Evolutionary conservation across 495 filamentous ascomycete genomes (phyloP).

Genomic region (Patellaria atrata): DNA sequence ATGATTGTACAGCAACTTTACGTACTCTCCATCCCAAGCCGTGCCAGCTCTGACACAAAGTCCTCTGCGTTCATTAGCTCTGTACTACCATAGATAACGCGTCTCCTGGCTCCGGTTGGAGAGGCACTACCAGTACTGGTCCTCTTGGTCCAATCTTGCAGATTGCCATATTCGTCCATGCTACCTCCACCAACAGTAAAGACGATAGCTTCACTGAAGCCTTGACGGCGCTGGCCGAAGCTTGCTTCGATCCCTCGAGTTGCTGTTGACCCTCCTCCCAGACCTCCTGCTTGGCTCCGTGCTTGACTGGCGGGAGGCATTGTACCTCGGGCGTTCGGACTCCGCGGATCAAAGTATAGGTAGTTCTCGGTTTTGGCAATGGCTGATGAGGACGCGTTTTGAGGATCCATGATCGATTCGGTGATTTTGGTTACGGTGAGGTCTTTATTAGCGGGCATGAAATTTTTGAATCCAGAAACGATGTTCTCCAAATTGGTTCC

Average conservation of each 20-base stretch:
- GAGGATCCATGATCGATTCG: constrained; percentile 95
- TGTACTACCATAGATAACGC: constrained; percentile 91
- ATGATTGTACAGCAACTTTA: constrained; percentile 7
- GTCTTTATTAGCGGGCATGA: constrained; percentile 88
- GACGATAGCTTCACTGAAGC: constrained; percentile 89
- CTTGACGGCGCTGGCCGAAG: constrained; percentile 86
- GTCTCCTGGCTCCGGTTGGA: constrained; percentile 40
- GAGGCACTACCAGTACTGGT: constrained; percentile 40
- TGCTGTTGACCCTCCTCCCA: constrained; percentile 8
- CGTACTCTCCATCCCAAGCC: constrained; percentile 53
- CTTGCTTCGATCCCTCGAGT: constrained; percentile 59
- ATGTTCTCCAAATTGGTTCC: constrained; percentile 87
- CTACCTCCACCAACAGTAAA: constrained; percentile 95
- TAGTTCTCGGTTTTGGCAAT: constrained; percentile 96
- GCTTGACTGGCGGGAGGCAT: constrained; percentile 52
- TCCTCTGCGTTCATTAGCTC: constrained; percentile 82
- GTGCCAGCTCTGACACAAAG: constrained; percentile 70
- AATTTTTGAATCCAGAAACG: constrained; percentile 97
- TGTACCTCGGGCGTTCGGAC: constrained; percentile 82
- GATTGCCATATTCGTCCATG: constrained; percentile 97
- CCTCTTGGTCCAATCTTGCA: constrained; percentile 88
- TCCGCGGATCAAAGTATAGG: constrained; percentile 95
- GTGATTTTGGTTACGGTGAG: constrained; percentile 95
- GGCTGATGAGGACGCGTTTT: constrained; percentile 72
- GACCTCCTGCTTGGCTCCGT: constrained; percentile 27